Percentiles rank a stretch among this genome's conserved stretches.
Conservation (phyloP, 2,329 filamentous ascomycete species). For the Fusarium sp. region DNA sequence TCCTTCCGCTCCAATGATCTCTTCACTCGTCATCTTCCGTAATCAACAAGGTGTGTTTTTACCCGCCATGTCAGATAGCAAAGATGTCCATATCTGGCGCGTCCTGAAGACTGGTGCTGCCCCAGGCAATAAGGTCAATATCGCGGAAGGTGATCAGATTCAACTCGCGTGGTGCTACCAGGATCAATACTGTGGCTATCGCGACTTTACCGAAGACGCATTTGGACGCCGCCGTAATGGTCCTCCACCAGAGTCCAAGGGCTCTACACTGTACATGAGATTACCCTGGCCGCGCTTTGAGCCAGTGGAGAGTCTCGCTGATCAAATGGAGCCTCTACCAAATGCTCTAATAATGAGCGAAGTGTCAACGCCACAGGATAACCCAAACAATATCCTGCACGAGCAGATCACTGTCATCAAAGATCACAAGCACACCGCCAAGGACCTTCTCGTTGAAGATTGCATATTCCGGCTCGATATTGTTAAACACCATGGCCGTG, state of each 20-base stretch:
- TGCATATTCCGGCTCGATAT: background rate
- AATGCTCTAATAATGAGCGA: background rate
- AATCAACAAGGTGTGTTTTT: slow-evolving; percentile 1
- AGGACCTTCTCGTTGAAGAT: background rate
- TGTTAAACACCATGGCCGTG: background rate
- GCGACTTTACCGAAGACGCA: background rate
- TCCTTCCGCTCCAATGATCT: background rate
- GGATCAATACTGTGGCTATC: background rate
- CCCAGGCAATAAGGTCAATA: background rate
- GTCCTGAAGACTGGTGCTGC: background rate
- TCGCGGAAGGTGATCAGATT: background rate
- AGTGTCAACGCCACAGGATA: background rate
- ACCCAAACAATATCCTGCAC: background rate
- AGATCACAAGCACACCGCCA: background rate
- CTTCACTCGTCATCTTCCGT: background rate
- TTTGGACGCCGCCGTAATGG: background rate
- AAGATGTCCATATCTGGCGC: background rate
- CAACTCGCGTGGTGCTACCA: background rate
- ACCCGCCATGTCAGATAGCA: background rate
- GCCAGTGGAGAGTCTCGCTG: background rate
- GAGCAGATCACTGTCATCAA: background rate
- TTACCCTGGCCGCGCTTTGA: slow-evolving; percentile 2
- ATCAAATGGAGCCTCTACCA: background rate
- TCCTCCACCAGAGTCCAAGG: background rate
- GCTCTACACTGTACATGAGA: background rate